Conservation (phyloP, 2,329 filamentous ascomycete genomes). For the Pestalotiopsis fici region DNA sequence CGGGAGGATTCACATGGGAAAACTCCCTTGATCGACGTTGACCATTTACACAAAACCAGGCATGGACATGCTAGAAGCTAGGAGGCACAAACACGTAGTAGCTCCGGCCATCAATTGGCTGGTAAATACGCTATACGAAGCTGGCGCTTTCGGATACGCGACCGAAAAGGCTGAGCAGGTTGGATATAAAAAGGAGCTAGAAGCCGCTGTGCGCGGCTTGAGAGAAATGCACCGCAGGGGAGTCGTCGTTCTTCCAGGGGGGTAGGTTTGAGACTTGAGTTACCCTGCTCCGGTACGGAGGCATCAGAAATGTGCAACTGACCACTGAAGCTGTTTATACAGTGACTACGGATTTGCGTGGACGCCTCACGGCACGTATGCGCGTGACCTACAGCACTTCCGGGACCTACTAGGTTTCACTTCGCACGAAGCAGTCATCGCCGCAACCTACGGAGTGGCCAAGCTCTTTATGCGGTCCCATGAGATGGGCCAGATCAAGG, state of each 20-base stretch:
- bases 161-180: constrained; percentile 41
- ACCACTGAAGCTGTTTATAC: too few species aligned
- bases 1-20: too few species aligned
- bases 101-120: constrained; percentile 46
- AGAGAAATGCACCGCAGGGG: constrained; percentile 45
- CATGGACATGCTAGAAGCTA: constrained; percentile 39
- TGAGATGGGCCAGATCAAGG: constrained; percentile 40
- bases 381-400: constrained; percentile 46
- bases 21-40: too few species aligned
- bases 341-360: constrained; percentile 46
- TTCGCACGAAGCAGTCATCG: constrained; percentile 41
- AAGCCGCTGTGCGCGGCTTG: constrained; percentile 36
- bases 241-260: constrained; percentile 45
- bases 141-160: constrained; percentile 39
- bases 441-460: constrained; percentile 41
- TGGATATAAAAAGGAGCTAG: constrained; percentile 43
- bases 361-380: constrained; percentile 49
- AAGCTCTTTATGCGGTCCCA: constrained; percentile 38
- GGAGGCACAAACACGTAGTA: constrained; percentile 39
- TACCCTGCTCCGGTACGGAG: too few species aligned
- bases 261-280: constrained; percentile 23
- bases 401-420: constrained; percentile 45
- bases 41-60: constrained; percentile 1
- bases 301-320: too few species aligned
- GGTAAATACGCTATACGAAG: constrained; percentile 29